Evolutionary conservation across 1,284 basidiomycete genomes (phyloP).

Genomic region (Sanghuangporus weigelae): DNA sequence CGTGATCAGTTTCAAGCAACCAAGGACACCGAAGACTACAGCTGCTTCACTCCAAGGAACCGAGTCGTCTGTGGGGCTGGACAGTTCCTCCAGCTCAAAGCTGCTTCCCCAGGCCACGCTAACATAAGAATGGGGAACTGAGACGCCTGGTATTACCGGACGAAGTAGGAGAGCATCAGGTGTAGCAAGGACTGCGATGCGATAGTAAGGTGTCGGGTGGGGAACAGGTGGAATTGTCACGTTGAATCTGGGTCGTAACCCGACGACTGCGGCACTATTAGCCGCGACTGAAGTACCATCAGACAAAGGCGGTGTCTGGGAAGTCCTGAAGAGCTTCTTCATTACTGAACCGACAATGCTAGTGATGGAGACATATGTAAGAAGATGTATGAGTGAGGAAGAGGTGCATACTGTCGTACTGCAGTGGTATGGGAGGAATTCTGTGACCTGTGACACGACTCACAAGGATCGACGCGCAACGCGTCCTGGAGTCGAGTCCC

Average conservation of each 20-base stretch:
- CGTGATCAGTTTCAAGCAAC: slow-evolving; percentile 61
- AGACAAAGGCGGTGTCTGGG: not conserved
- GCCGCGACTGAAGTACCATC: not conserved
- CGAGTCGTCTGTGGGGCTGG: slow-evolving; percentile 28
- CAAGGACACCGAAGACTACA: slow-evolving; percentile 68
- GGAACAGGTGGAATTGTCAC: slow-evolving; percentile 54
- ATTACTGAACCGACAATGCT: not conserved
- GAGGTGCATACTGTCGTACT: not conserved
- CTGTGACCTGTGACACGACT: not conserved
- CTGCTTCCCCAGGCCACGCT: slow-evolving; percentile 59
- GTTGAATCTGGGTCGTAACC: slow-evolving; percentile 51
- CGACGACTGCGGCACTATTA: slow-evolving; percentile 12
- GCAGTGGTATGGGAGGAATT: not conserved
- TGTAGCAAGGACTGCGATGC: slow-evolving; percentile 54
- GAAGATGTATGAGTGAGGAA: not conserved
- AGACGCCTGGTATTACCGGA: slow-evolving; percentile 40
- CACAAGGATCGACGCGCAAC: not conserved
- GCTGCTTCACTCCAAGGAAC: slow-evolving; percentile 50
- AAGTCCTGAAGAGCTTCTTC: slow-evolving; percentile 12
- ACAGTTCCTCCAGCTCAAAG: slow-evolving; percentile 49
- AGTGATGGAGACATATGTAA: not conserved
- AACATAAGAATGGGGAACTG: slow-evolving; percentile 39
- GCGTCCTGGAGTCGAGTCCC: not conserved
- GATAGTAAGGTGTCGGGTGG: slow-evolving; percentile 66
- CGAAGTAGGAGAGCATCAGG: slow-evolving; percentile 59